Base-by-base conservation (phyloP, 2,329 filamentous ascomycete species). In the Colletotrichum orchidophilum region DNA sequence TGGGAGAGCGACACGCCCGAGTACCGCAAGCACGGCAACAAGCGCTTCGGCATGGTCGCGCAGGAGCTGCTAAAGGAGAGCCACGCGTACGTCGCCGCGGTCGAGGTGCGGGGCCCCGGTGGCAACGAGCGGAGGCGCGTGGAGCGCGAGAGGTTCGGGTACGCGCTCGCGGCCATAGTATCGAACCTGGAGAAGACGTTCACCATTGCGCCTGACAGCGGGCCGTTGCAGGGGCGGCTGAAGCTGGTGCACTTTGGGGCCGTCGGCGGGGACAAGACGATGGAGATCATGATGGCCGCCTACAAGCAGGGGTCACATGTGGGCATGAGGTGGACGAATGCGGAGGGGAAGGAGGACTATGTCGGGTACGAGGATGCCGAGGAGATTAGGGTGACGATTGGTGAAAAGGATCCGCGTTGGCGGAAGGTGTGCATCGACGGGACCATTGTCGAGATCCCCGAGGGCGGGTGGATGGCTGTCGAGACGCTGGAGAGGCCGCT, bases 361-460 rank as follows among this genome's bases (percentile, higher is more conserved):
- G 92, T 98, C 1, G 86, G 86, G 0, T 98, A 98, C 78, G 88
- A 93, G 21, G 87, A 89, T 64, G 86, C 96, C 7, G 88, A 92
- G 2, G 88, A 88, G 62, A 75, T 97, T 21, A 85, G 83, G 69
- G 90, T 98, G 57, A 86, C 88, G 18, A 90, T 94, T 42, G 73
- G 83, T 1, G 93, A 96, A 76, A 84, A 88, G 18, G 90, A 94
- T n/a, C 84, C 84, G 55, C 85, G 90, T 63, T 98, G 95, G 95
- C 87, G 96, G 72, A 90, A 95, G 77, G 88, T 97, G 15, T 98
- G 96, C 79, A 86, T 98, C n/a, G 96, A 98, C 80, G 96, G 96
- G 3, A 94, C 92, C 63, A 97, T 97, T 76, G 89, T 98, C 3
- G 87, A 89, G 70, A 83, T 97, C 1, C 92, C 93, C 24, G 80